Evolutionary conservation across 352 stramenopile genomes (phyloP).

Genomic region (Phytophthora ohioensis): DNA sequence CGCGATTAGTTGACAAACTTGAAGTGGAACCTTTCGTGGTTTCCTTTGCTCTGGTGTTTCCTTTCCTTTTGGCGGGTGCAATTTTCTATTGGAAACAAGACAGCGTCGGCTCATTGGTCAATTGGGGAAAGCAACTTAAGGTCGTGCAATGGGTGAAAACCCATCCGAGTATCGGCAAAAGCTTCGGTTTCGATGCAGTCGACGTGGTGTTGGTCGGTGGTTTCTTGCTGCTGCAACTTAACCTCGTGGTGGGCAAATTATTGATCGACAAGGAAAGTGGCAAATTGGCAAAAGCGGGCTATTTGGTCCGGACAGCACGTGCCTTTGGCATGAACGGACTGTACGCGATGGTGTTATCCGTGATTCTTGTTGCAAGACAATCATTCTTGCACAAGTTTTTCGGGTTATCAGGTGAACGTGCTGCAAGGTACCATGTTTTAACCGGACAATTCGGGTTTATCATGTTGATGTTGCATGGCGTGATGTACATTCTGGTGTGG

Average conservation of each 20-base stretch:
- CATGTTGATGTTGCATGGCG: constrained; percentile 57
- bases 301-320: constrained; percentile 56
- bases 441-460: constrained; percentile 62
- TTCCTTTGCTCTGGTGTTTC: constrained; percentile 42
- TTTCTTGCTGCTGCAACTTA: constrained; percentile 69
- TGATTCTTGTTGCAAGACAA: constrained; percentile 65
- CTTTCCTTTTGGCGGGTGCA: constrained; percentile 46
- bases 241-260: constrained; percentile 70
- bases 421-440: constrained; percentile 68
- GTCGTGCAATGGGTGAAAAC: constrained; percentile 40
- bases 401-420: constrained; percentile 62
- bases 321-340: constrained; percentile 78
- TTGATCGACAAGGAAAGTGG: constrained; percentile 69
- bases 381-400: constrained; percentile 77
- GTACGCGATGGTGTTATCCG: constrained; percentile 61
- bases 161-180: constrained; percentile 30
- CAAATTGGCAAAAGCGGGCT: constrained; percentile 70
- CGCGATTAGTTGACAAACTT: constrained; percentile 42
- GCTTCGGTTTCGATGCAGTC: constrained; percentile 51
- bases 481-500: constrained; percentile 67
- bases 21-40: constrained; percentile 63
- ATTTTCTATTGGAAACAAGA: constrained; percentile 56
- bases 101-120: constrained; percentile 17
- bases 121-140: constrained; percentile 19
- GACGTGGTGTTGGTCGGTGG: constrained; percentile 51